phyloP scores from a whole-genome alignment of 1,139 yeast genomes.

The Saccharomyces pastorianus region DNA sequence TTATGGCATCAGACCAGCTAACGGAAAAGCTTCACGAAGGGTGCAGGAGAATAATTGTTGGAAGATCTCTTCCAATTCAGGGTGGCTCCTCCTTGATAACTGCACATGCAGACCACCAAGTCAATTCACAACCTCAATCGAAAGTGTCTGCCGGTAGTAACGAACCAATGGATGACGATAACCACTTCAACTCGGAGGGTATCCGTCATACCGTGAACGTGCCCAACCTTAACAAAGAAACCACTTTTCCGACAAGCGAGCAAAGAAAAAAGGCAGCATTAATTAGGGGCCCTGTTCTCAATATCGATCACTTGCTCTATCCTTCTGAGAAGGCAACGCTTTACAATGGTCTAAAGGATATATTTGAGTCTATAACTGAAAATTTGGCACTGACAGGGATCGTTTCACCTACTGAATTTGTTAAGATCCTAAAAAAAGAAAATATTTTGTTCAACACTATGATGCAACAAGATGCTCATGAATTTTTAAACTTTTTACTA shows the following conservation, averaged over 20 bases:
- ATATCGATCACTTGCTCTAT: conserved; percentile 48
- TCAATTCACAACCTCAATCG: background rate
- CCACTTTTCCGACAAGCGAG: conserved; percentile 40
- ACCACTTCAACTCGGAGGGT: background rate
- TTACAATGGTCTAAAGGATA: conserved; percentile 70
- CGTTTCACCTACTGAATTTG: conserved; percentile 69
- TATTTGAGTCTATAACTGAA: conserved; percentile 77
- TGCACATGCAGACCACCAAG: background rate
- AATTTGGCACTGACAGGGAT: conserved; percentile 66
- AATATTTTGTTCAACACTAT: conserved; percentile 79
- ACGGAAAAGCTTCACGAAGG: conserved; percentile 27
- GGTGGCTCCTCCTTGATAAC: background rate
- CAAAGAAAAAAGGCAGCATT: conserved; percentile 75
- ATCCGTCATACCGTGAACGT: background rate
- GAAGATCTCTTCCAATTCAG: conserved; percentile 12
- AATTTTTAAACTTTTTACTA: conserved; percentile 76
- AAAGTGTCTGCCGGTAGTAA: background rate
- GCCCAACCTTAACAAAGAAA: background rate
- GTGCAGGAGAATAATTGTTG: conserved; percentile 23
- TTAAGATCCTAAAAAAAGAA: conserved; percentile 68
- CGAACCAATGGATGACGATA: background rate
- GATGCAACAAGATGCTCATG: conserved; percentile 99
- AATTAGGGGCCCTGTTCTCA: conserved; percentile 74
- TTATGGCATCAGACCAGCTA: conserved; percentile 21
- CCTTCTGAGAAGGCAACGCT: conserved; percentile 38